Conservation (phyloP, 768 basidiomycete genomes). For the Mycena maculata region DNA sequence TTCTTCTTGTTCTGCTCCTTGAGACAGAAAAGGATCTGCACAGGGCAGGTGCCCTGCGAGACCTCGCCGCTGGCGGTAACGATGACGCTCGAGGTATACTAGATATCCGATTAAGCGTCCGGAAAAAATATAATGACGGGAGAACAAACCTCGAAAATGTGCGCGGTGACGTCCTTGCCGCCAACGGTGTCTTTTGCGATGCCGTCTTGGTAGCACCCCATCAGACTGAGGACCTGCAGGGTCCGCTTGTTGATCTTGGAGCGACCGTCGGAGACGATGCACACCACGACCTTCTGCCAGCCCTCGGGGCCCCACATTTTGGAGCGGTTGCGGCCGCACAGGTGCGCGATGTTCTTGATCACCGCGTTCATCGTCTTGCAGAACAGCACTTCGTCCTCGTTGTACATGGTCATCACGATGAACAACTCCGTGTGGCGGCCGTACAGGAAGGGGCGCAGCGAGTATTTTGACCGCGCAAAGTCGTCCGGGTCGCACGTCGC, state of each 20-base stretch:
- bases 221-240: slow-evolving; percentile 87
- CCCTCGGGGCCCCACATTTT: slow-evolving; percentile 90
- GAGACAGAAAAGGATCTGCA: slow-evolving; percentile 90
- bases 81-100: slow-evolving; percentile 83
- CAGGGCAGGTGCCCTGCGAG: slow-evolving; percentile 76
- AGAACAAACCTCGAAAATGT: slow-evolving; percentile 81
- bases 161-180: slow-evolving; percentile 92
- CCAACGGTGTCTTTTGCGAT: slow-evolving; percentile 90
- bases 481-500: slow-evolving; percentile 92
- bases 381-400: slow-evolving; percentile 88
- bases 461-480: slow-evolving; percentile 82
- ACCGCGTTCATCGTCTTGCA: slow-evolving; percentile 88
- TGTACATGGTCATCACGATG: slow-evolving; percentile 97
- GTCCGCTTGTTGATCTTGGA: slow-evolving; percentile 91
- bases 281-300: slow-evolving; percentile 93
- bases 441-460: slow-evolving; percentile 81
- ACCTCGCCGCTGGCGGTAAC: slow-evolving; percentile 87
- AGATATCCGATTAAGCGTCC: slow-evolving; percentile 37
- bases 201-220: slow-evolving; percentile 91
- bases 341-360: slow-evolving; percentile 87
- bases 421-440: slow-evolving; percentile 90
- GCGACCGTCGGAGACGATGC: slow-evolving; percentile 87
- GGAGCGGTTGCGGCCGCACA: slow-evolving; percentile 75
- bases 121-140: slow-evolving; percentile 1
- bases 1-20: slow-evolving; percentile 99